A percentile compares a stretch with the other conserved stretches of the same genome.
These are phyloP conservation scores for Themeda triandra DNA, from an alignment of 176 grass and related monocot species.

Conservation along the genomic window DNA sequence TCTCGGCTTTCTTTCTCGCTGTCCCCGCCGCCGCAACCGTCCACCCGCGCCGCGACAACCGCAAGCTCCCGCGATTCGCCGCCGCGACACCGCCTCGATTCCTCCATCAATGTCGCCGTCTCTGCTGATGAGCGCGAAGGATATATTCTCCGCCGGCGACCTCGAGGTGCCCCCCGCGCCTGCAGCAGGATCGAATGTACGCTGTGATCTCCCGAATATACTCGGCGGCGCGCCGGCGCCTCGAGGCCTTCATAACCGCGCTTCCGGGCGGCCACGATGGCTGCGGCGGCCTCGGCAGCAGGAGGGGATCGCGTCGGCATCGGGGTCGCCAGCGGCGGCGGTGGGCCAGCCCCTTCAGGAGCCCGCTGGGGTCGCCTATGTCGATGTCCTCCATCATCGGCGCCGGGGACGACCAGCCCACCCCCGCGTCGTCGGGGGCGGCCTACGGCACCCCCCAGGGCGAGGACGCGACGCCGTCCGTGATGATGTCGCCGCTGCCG, in stretches of 20 bases:
- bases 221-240: conserved; percentile 24
- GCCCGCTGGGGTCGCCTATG: conserved; percentile 20
- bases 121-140: background rate
- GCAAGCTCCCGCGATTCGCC: conserved; percentile 26
- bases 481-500: conserved; percentile 9
- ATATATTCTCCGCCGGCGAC: conserved; percentile 38
- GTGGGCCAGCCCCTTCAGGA: conserved; percentile 18
- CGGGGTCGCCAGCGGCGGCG: background rate
- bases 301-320: background rate
- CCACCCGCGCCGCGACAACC: conserved; percentile 27
- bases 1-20: conserved; percentile 6
- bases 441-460: background rate
- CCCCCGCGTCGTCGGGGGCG: background rate
- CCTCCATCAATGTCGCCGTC: background rate
- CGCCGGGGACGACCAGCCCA: conserved; percentile 15
- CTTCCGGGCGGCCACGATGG: conserved; percentile 12
- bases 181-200: conserved; percentile 30
- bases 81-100: conserved; percentile 6
- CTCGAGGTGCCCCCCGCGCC: conserved; percentile 40
- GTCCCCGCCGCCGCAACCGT: conserved; percentile 20
- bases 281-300: background rate
- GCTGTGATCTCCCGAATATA: conserved; percentile 37
- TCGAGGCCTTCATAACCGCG: conserved; percentile 39
- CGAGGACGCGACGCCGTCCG: background rate
- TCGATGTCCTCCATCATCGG: conserved; percentile 44